Conservation (phyloP, 208 protist genomes). For the Trypanosoma platydactyli region DNA sequence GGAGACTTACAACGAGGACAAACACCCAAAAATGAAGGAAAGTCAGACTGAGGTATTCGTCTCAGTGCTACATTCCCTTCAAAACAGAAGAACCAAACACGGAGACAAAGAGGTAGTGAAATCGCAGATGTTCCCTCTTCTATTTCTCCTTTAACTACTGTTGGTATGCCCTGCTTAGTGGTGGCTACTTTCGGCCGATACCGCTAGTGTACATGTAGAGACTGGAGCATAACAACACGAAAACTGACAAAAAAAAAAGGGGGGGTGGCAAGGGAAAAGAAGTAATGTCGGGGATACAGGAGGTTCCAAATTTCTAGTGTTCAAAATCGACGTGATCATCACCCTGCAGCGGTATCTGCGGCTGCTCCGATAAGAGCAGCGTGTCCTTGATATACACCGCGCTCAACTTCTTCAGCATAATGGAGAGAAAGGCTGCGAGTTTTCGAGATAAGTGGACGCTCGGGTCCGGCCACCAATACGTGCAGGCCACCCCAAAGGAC, state of each 20-base stretch:
- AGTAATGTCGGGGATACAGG: not conserved
- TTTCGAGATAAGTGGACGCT: conserved; percentile 65
- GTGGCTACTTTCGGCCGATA: no score
- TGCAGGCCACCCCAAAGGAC: conserved; percentile 38
- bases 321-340: conserved; percentile 31
- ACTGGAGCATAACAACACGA: not conserved
- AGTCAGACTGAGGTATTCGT: not conserved
- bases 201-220: not conserved
- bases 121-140: not conserved
- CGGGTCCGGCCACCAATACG: conserved; percentile 85
- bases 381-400: conserved; percentile 49
- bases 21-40: not conserved
- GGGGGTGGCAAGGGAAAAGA: not conserved
- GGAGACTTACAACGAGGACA: not conserved
- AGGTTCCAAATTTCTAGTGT: conserved; percentile 1
- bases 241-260: not conserved
- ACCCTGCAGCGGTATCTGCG: conserved; percentile 53
- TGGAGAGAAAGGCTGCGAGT: conserved; percentile 64
- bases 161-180: no score
- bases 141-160: not conserved
- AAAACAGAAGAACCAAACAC: not conserved
- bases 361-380: conserved; percentile 59
- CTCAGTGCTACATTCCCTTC: not conserved
- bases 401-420: conserved; percentile 60
- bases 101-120: not conserved